Conservation (phyloP, 305 asterid genomes). For the Fraxinus albicans region DNA sequence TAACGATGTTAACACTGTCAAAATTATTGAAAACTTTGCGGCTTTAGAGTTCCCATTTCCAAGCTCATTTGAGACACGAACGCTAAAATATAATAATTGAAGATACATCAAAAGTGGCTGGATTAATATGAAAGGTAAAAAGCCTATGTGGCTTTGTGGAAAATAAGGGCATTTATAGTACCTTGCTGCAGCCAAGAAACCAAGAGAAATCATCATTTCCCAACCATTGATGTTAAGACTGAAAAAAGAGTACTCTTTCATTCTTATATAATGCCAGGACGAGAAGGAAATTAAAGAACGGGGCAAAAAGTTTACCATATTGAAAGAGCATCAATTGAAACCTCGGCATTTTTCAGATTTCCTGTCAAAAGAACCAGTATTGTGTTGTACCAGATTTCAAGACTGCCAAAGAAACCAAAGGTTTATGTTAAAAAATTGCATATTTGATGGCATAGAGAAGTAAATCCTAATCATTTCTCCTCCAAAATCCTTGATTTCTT, state of each 20-base stretch:
- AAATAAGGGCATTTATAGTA: slow-evolving; percentile 10
- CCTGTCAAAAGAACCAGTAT: slow-evolving; percentile 63
- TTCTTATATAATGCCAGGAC: not conserved
- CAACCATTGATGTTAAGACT: slow-evolving; percentile 72
- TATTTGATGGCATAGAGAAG: not conserved
- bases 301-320: slow-evolving; percentile 42
- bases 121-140: not conserved
- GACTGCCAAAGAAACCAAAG: slow-evolving; percentile 33
- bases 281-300: not conserved
- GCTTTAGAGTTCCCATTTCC: too few relatives aligned
- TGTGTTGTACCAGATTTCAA: slow-evolving; percentile 67
- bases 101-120: not conserved
- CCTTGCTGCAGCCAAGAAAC: slow-evolving; percentile 77
- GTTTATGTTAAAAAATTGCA: not conserved
- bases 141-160: not conserved
- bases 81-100: too few relatives aligned
- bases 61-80: too few relatives aligned
- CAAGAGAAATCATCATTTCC: slow-evolving; percentile 71
- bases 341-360: slow-evolving; percentile 50
- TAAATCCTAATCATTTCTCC: too few relatives aligned
- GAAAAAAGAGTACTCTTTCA: slow-evolving; percentile 15
- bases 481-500: too few relatives aligned
- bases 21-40: too few relatives aligned
- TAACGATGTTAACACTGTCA: too few relatives aligned
- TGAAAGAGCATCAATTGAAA: slow-evolving; percentile 62